phyloP scores from a whole-genome alignment of 108 stramenopile genomes.

The Craspedostauros australis region DNA sequence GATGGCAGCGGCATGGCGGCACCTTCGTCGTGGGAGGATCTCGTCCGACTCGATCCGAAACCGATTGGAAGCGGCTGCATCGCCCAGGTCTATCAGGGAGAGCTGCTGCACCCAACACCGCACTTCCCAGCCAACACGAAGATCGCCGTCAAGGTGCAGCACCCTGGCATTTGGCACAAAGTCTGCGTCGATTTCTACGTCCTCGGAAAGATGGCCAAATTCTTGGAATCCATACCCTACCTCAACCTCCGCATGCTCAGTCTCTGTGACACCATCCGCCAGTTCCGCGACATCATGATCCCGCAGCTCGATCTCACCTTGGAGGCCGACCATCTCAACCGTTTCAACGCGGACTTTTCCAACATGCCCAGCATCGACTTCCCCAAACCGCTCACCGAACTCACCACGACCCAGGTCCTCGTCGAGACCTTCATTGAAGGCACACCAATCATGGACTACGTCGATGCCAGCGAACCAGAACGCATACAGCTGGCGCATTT shows the following conservation, averaged over 20 bases:
- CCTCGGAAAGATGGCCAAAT: slow-evolving; percentile 53
- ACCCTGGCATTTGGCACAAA: slow-evolving; percentile 77
- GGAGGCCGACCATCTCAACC: slow-evolving; percentile 69
- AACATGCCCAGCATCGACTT: slow-evolving; percentile 61
- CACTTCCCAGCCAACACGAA: slow-evolving; percentile 48
- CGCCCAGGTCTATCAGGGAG: slow-evolving; percentile 84
- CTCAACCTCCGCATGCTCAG: slow-evolving; percentile 69
- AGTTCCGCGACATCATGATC: slow-evolving; percentile 79
- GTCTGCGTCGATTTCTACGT: slow-evolving; percentile 88
- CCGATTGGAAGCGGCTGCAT: slow-evolving; percentile 87
- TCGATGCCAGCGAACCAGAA: slow-evolving; percentile 24
- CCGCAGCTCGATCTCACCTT: slow-evolving; percentile 81
- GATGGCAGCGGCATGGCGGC: no score
- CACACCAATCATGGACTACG: slow-evolving; percentile 67
- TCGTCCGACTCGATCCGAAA: slow-evolving; percentile 34
- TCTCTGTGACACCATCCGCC: slow-evolving; percentile 74
- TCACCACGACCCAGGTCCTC: slow-evolving; percentile 61
- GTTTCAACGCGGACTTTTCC: slow-evolving; percentile 67
- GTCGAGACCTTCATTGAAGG: slow-evolving; percentile 86
- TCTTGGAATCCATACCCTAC: slow-evolving; percentile 59
- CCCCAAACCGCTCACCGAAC: slow-evolving; percentile 64
- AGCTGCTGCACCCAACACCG: slow-evolving; percentile 20
- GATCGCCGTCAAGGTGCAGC: slow-evolving; percentile 85
- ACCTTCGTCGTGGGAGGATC: slow-evolving; percentile 32
- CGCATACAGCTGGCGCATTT: slow-evolving; percentile 58